Percentiles rank a stretch among this genome's conserved stretches.
Conservation (phyloP, 1,284 basidiomycete genomes). For the Anthracocystis walkeri region DNA sequence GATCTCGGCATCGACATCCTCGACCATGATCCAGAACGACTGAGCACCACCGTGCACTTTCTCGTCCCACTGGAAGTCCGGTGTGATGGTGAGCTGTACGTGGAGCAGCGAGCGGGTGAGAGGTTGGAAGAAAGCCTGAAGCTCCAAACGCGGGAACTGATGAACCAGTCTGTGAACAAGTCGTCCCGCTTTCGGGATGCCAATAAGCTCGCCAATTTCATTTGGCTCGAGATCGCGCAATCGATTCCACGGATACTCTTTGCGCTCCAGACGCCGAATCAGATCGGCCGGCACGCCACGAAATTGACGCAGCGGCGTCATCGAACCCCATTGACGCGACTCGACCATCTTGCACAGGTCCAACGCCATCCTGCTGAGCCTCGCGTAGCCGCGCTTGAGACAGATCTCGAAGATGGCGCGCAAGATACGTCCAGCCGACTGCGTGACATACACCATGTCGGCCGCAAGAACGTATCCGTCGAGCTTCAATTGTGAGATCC, state of each 20-base stretch:
- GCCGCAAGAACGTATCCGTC: conserved; percentile 96
- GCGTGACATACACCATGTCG: conserved; percentile 90
- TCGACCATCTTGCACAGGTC: conserved; percentile 95
- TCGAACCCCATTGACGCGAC: conserved; percentile 88
- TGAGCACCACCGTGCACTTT: conserved; percentile 89
- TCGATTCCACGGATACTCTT: conserved; percentile 77
- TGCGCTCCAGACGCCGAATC: conserved; percentile 91
- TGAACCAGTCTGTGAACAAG: conserved; percentile 95
- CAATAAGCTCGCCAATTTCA: conserved; percentile 84
- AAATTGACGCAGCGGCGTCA: conserved; percentile 97
- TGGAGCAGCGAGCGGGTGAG: conserved; percentile 66
- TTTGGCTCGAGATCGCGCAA: conserved; percentile 68
- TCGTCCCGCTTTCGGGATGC: conserved; percentile 85
- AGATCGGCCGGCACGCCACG: conserved; percentile 87
- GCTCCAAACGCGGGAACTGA: conserved; percentile 92
- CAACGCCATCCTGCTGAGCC: conserved; percentile 88
- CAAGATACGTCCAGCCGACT: conserved; percentile 78
- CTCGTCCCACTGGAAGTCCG: conserved; percentile 97
- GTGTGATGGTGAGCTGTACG: conserved; percentile 76
- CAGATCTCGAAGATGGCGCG: conserved; percentile 99
- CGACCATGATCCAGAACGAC: conserved; percentile 88
- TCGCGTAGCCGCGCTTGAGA: conserved; percentile 96
- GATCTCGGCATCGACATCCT: conserved; percentile 96
- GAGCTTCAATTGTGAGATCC: conserved; percentile 92
- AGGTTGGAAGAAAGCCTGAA: conserved; percentile 71